These are phyloP conservation scores for Russula earlei DNA, from an alignment of 768 basidiomycete species.

Conservation along the genomic window DNA sequence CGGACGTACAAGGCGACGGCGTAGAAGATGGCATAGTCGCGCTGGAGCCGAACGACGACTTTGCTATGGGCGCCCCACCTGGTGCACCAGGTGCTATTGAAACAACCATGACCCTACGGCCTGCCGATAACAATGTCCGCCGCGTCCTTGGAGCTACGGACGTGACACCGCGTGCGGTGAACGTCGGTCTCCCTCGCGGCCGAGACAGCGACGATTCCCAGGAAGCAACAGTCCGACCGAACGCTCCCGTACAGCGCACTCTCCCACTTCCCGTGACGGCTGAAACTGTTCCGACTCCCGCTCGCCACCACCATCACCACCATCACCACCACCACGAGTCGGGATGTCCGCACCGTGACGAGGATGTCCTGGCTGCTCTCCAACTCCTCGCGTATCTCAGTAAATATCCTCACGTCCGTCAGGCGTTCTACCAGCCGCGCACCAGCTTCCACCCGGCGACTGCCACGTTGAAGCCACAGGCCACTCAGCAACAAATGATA, in stretches of 20 bases:
- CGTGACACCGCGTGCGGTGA: constrained; percentile 55
- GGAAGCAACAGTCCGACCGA: constrained; percentile 17
- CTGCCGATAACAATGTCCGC: constrained; percentile 15
- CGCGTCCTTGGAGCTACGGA: constrained; percentile 28
- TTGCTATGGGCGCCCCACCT: constrained; percentile 84
- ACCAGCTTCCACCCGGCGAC: constrained; percentile 76
- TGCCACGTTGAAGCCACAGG: constrained; percentile 23
- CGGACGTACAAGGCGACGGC: constrained; percentile 37
- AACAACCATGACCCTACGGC: constrained; percentile 23
- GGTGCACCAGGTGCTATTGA: constrained; percentile 79
- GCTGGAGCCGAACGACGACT: constrained; percentile 76
- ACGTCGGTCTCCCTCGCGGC: constrained; percentile 41
- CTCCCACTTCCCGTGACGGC: constrained; percentile 15
- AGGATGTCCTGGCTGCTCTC: constrained; percentile 83
- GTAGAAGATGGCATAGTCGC: constrained; percentile 73
- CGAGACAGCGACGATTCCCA: constrained; percentile 19
- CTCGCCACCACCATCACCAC: constrained; percentile 27
- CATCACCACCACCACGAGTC: constrained; percentile 30
- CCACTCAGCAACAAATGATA: constrained; percentile 7
- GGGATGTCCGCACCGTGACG: constrained; percentile 76
- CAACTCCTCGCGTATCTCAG: constrained; percentile 94
- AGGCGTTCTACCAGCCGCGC: constrained; percentile 88
- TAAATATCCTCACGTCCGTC: constrained; percentile 95
- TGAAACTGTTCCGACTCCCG: constrained; percentile 15
- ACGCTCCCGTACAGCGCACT: constrained; percentile 15